These are phyloP conservation scores for Kregervanrija delftensis DNA, from an alignment of 805 yeast genomes.

Conservation along the genomic window DNA sequence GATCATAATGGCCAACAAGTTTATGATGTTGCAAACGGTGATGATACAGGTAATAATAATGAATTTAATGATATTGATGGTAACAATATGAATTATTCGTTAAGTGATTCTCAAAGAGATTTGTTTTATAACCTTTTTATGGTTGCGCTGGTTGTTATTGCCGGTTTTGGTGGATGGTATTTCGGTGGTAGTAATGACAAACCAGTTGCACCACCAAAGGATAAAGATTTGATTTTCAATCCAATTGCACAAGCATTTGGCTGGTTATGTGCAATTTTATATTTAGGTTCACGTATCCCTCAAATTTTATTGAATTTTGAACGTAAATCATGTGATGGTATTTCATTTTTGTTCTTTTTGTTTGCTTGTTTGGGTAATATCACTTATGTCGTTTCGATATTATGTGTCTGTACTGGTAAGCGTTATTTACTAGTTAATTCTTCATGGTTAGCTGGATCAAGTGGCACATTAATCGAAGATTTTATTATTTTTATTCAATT, in stretches of 20 bases:
- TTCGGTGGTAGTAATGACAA: conserved; percentile 34
- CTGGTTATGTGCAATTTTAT: conserved; percentile 65
- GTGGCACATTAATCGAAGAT: conserved; percentile 82
- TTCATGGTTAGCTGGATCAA: conserved; percentile 88
- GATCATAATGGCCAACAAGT: conserved; percentile 9
- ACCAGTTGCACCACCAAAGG: conserved; percentile 27
- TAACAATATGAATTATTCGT: conserved; percentile 10
- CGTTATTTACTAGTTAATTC: conserved; percentile 74
- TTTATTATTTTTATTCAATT: conserved; percentile 81
- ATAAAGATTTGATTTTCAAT: conserved; percentile 51
- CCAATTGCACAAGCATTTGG: conserved; percentile 85
- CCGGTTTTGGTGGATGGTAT: conserved; percentile 88
- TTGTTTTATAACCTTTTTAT: conserved; percentile 37
- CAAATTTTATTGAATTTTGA: conserved; percentile 80
- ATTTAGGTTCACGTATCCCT: conserved; percentile 86
- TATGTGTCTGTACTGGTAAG: conserved; percentile 64
- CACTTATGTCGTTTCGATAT: conserved; percentile 81
- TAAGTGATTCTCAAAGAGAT: conserved; percentile 16
- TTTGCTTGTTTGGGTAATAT: conserved; percentile 94
- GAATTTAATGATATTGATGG: conserved; percentile 27
- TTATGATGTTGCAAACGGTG: conserved; percentile 17
- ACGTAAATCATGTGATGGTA: conserved; percentile 92
- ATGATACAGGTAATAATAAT: conserved; percentile 6
- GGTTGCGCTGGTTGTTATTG: conserved; percentile 58
- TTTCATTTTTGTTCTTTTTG: conserved; percentile 84